Conservation (phyloP, 2,329 filamentous ascomycete genomes). For the Claviceps sp. region DNA sequence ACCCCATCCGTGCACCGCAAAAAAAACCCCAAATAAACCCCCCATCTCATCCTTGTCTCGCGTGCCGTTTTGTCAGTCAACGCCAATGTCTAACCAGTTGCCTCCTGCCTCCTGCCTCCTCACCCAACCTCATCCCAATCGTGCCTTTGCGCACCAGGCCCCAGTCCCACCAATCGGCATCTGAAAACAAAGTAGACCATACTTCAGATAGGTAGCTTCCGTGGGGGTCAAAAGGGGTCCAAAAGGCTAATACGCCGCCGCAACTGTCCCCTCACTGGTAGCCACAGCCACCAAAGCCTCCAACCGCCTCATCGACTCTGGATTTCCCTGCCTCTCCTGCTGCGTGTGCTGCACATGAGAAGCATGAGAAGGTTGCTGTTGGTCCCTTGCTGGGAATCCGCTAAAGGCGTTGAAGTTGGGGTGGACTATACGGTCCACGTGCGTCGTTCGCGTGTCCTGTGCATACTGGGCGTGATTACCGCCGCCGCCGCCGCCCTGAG, state of each 20-base stretch:
- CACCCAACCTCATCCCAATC: neutral
- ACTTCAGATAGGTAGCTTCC: no score
- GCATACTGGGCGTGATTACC: constrained; percentile 6
- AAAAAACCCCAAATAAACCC: no score
- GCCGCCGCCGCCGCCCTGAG: constrained; percentile 15
- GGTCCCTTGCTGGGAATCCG: constrained; percentile 32
- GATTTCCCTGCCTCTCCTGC: constrained; percentile 16
- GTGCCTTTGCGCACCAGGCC: neutral
- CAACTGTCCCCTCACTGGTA: constrained; percentile 29
- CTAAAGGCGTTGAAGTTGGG: constrained; percentile 40
- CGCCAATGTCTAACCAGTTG: no score
- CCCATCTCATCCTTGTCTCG: no score
- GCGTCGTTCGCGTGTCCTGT: constrained; percentile 24
- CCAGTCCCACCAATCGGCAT: constrained; percentile 6
- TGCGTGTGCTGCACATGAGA: constrained; percentile 3
- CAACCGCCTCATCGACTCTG: constrained; percentile 23
- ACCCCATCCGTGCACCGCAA: no score
- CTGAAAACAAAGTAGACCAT: constrained; percentile 6
- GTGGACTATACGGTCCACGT: constrained; percentile 44
- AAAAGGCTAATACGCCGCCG: constrained; percentile 22
- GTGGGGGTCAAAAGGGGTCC: no score
- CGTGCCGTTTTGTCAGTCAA: no score
- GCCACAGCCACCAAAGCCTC: constrained; percentile 32
- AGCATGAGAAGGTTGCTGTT: constrained; percentile 8
- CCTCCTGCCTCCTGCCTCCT: no score